A percentile compares a stretch with the other conserved stretches of the same genome.
Evolutionary conservation across 2,329 filamentous ascomycete species (phyloP).

Genomic region (Simplicillium sp.): DNA sequence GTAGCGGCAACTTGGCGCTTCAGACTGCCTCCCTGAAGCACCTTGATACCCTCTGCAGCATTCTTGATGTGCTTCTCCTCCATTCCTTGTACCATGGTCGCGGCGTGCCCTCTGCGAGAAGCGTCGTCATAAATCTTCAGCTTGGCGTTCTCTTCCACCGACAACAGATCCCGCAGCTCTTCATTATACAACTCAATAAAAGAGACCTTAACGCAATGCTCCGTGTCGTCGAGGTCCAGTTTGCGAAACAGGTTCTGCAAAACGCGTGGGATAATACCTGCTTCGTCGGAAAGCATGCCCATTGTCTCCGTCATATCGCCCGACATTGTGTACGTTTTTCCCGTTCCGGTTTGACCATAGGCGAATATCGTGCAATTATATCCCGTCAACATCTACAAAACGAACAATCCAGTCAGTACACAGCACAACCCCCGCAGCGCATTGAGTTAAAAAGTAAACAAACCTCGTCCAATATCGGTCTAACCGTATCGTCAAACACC

Average conservation of each 20-base stretch:
- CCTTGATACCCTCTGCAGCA: constrained; percentile 75
- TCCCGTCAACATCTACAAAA: constrained; percentile 72
- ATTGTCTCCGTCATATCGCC: constrained; percentile 87
- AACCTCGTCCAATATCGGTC: constrained; percentile 88
- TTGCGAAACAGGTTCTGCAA: constrained; percentile 80
- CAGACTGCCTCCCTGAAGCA: constrained; percentile 81
- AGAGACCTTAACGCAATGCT: constrained; percentile 91
- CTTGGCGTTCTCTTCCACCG: constrained; percentile 71
- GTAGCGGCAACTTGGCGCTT: constrained; percentile 97
- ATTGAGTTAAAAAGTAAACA: constrained; percentile 15
- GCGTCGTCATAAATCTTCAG: constrained; percentile 94
- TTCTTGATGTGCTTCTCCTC: constrained; percentile 89
- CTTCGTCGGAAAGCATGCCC: constrained; percentile 79
- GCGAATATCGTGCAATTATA: constrained; percentile 99
- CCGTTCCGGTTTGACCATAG: constrained; percentile 95
- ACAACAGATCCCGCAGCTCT: constrained; percentile 82
- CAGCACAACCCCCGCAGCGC: constrained; percentile 4
- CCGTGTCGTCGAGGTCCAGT: constrained; percentile 66
- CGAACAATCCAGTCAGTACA: constrained; percentile 5
- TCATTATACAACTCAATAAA: constrained; percentile 99
- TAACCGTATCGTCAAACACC: constrained; percentile 91
- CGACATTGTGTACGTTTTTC: constrained; percentile 99
- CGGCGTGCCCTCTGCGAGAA: constrained; percentile 72
- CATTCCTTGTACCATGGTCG: constrained; percentile 92
- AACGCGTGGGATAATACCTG: constrained; percentile 90